Percentiles rank a stretch among this genome's conserved stretches.
These are phyloP conservation scores for Hemisphaericaspora nanyangensis DNA, from an alignment of 805 yeast genomes.

Conservation along the genomic window DNA sequence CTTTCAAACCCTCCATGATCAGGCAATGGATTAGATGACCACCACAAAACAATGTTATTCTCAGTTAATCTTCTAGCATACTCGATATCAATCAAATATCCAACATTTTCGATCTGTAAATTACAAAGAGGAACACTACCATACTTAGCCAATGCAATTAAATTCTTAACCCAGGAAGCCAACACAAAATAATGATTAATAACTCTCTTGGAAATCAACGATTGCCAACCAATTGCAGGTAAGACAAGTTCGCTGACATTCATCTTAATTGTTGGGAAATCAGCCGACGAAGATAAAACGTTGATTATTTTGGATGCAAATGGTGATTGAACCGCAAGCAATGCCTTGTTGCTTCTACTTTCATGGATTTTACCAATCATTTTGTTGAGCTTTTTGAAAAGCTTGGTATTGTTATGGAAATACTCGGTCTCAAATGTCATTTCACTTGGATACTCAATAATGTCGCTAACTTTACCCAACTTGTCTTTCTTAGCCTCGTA, in stretches of 20 bases:
- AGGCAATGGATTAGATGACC: slow-evolving; percentile 79
- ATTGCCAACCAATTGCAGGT: slow-evolving; percentile 83
- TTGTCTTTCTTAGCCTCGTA: slow-evolving; percentile 45
- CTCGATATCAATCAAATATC: slow-evolving; percentile 76
- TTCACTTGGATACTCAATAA: slow-evolving; percentile 50
- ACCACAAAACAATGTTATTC: slow-evolving; percentile 80
- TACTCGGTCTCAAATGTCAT: slow-evolving; percentile 54
- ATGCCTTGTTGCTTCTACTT: slow-evolving; percentile 54
- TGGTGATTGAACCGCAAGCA: slow-evolving; percentile 76
- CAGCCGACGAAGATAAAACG: slow-evolving; percentile 43
- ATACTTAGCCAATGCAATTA: slow-evolving; percentile 63
- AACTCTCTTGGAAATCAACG: slow-evolving; percentile 57
- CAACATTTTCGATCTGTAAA: slow-evolving; percentile 69
- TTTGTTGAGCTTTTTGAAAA: slow-evolving; percentile 57
- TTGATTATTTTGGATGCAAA: slow-evolving; percentile 44
- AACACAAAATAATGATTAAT: slow-evolving; percentile 69
- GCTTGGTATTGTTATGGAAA: slow-evolving; percentile 49
- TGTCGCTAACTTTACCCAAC: slow-evolving; percentile 37
- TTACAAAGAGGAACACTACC: slow-evolving; percentile 87
- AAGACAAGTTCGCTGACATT: slow-evolving; percentile 53
- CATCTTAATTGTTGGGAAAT: slow-evolving; percentile 63
- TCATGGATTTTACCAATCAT: slow-evolving; percentile 55
- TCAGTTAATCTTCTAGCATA: slow-evolving; percentile 74
- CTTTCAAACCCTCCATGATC: slow-evolving; percentile 81
- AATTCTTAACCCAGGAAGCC: slow-evolving; percentile 67